Base-by-base conservation (phyloP, 768 basidiomycete genomes). In the Psilocybe tampanensis region DNA sequence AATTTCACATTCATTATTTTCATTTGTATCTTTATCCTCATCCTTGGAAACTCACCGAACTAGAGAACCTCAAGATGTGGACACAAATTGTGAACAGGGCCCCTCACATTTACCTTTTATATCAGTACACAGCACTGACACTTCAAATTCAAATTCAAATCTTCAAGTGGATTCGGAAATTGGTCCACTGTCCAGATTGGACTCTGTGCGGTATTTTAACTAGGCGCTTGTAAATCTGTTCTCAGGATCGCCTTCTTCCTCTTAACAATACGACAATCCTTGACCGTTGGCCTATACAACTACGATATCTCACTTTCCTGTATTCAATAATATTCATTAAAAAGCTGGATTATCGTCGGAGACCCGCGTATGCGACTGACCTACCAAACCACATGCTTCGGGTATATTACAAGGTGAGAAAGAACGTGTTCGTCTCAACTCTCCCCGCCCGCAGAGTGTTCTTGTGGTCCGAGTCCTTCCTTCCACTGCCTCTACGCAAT, bases 171-270 rank as follows among this genome's bases (percentile, higher is more conserved):
- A 29, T 29, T 29, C 29, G 29, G 29, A 29, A 29, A 29, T 29
- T 9, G 29, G 29, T 29, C 29, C 29, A 9, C 29, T 9, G 29
- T 29, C 29, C 29, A 29, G 15, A 48, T 33, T 29, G 29, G 18
- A 24, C 4, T 48, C n/a, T 17, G 7, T 48, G 29, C 17, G 2
- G 8, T 17, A 4, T 8, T 48, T 32, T 48, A 18, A 29, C n/a
- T 48, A n/a, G 29, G 47, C 47, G 47, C 47, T 48, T 48, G 13
- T 45, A 45, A 32, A 32, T 23, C 47, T 48, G 29, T 29, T 48
- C 24, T 48, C 47, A 33, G 12, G 18, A 29, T 24, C 26, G 26
- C 26, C 47, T 32, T 33, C 47, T 48, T 29, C 0, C 29, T 48
- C 47, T 33, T 32, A 6, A 45, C 44, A 12, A 22, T 24, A 3